Evolutionary conservation across 768 basidiomycete species (phyloP).

Genomic region (Dendrothele bispora): DNA sequence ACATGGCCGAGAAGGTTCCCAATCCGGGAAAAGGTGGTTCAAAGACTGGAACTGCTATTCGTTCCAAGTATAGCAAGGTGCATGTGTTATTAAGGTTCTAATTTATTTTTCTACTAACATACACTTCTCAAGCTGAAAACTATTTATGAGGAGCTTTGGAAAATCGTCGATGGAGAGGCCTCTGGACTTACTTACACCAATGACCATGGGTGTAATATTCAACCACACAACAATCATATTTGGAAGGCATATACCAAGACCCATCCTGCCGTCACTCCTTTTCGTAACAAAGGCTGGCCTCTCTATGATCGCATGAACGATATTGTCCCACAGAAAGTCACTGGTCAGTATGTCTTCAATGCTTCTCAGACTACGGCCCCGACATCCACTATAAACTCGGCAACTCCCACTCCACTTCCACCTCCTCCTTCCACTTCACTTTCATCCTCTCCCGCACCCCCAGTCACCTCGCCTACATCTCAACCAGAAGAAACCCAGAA

Average conservation of each 20-base stretch:
- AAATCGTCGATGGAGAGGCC: not conserved
- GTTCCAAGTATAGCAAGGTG: not conserved
- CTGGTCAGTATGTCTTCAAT: not conserved
- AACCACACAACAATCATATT: not conserved
- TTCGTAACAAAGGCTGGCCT: constrained; percentile 5
- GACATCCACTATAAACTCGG: not conserved
- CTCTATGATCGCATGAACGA: not conserved
- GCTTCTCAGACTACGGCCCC: not conserved
- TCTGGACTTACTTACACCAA: not conserved
- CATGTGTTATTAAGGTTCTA: not conserved
- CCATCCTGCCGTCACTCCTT: not conserved
- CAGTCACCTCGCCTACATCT: too few relatives aligned
- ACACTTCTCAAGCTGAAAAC: not conserved
- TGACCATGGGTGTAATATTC: not conserved
- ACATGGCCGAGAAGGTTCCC: not conserved
- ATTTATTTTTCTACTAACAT: not conserved
- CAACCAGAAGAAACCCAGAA: too few relatives aligned
- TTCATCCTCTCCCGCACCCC: too few relatives aligned
- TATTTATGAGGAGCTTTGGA: not conserved
- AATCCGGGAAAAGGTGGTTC: not conserved
- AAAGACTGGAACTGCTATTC: not conserved
- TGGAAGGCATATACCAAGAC: not conserved
- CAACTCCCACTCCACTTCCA: not conserved
- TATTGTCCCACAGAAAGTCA: not conserved
- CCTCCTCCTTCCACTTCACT: not conserved